A percentile compares a stretch with the other conserved stretches of the same genome.
phyloP scores from a whole-genome alignment of 306 rosid species.

The Sindora glabra region DNA sequence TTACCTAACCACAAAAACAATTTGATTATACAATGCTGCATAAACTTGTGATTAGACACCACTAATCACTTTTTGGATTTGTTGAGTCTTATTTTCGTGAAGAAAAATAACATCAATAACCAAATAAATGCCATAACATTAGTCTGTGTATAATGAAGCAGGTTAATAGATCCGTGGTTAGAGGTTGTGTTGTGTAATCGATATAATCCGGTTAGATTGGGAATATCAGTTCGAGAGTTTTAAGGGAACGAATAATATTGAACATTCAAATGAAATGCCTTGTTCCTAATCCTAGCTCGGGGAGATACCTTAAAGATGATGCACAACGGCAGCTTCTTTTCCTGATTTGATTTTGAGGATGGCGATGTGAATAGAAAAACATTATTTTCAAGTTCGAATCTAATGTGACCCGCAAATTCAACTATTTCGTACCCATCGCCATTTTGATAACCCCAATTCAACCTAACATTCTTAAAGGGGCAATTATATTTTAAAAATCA shows the following conservation, averaged over 20 bases:
- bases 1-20: neutral
- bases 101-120: neutral
- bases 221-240: no score
- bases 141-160: neutral
- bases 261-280: neutral
- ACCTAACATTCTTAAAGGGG: neutral
- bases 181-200: no score
- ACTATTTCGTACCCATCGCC: neutral
- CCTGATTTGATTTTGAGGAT: conserved; percentile 8
- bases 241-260: neutral
- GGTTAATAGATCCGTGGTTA: no score
- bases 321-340: neutral
- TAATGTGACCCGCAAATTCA: neutral
- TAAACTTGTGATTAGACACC: neutral
- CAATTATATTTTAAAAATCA: no score
- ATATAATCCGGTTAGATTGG: no score
- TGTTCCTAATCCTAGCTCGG: neutral
- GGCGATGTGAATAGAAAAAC: conserved; percentile 19
- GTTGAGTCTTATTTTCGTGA: neutral
- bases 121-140: neutral
- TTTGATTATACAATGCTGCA: neutral
- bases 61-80: neutral
- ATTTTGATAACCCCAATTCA: conserved; percentile 7
- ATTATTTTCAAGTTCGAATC: conserved; percentile 12
- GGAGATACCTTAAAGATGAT: conserved; percentile 1